Conservation (phyloP, 495 filamentous ascomycete species). For the Letharia lupina region DNA sequence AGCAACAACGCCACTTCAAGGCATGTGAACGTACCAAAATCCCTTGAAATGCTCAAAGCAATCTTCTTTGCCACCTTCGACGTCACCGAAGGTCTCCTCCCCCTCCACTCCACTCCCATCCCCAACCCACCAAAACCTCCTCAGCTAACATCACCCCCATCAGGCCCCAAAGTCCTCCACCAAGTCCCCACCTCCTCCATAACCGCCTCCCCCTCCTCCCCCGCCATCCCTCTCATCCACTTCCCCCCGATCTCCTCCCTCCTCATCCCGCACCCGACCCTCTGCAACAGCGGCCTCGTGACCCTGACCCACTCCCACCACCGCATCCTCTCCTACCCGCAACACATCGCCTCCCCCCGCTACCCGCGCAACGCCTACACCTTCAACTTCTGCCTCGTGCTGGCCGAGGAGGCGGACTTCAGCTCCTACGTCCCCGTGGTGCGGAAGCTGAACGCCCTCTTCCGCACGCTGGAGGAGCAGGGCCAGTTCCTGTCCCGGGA, state of each 20-base stretch:
- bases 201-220: slow-evolving; percentile 46
- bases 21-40: background rate
- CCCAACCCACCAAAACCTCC: slow-evolving; percentile 51
- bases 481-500: slow-evolving; percentile 56
- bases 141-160: background rate
- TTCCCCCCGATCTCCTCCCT: slow-evolving; percentile 78
- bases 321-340: slow-evolving; percentile 79
- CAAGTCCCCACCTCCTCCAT: slow-evolving; percentile 60
- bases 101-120: slow-evolving; percentile 40
- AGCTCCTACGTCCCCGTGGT: slow-evolving; percentile 73
- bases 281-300: slow-evolving; percentile 59
- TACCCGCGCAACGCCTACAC: slow-evolving; percentile 94
- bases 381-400: slow-evolving; percentile 90
- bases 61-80: slow-evolving; percentile 96
- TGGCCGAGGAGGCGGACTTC: slow-evolving; percentile 61
- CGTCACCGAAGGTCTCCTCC: slow-evolving; percentile 57
- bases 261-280: slow-evolving; percentile 85
- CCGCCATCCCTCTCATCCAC: slow-evolving; percentile 59
- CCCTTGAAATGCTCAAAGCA: slow-evolving; percentile 65
- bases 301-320: slow-evolving; percentile 71
- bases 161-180: slow-evolving; percentile 65
- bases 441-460: slow-evolving; percentile 70
- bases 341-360: slow-evolving; percentile 65
- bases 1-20: slow-evolving; percentile 2
- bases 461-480: slow-evolving; percentile 84